phyloP scores from a whole-genome alignment of 768 basidiomycete genomes.

The Rhodotorula toruloides region DNA sequence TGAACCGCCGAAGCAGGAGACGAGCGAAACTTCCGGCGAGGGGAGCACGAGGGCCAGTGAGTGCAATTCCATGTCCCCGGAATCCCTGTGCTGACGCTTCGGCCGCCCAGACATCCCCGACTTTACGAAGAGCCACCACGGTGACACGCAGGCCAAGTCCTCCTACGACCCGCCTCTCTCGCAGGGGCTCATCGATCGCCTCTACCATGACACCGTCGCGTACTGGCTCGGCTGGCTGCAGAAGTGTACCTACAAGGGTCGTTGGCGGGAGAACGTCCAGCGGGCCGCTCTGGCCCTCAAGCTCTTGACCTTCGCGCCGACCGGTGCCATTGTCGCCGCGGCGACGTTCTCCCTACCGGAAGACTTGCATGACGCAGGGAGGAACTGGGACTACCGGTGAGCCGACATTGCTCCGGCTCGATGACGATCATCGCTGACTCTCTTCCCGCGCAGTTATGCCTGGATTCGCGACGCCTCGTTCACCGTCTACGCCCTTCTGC shows the following conservation, averaged over 20 bases:
- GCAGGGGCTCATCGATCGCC: conserved; percentile 36
- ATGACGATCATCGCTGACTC: conserved; percentile 54
- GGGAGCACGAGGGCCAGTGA: conserved; percentile 5
- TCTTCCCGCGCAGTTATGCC: conserved; percentile 4
- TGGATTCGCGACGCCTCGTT: conserved; percentile 91
- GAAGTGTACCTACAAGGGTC: conserved; percentile 80
- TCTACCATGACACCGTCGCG: conserved; percentile 59
- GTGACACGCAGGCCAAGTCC: conserved; percentile 11
- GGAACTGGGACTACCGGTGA: conserved; percentile 52
- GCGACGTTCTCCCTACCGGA: conserved; percentile 94
- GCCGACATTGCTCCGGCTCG: neutral
- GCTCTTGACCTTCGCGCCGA: conserved; percentile 39
- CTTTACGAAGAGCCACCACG: neutral
- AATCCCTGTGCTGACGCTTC: neutral
- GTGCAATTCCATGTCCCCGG: neutral
- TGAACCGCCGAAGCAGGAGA: conserved; percentile 53
- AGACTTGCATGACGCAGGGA: conserved; percentile 31
- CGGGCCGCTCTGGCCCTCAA: conserved; percentile 91
- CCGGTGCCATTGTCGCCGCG: conserved; percentile 85
- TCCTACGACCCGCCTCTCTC: conserved; percentile 12
- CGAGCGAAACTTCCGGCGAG: conserved; percentile 6
- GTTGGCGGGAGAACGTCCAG: conserved; percentile 93
- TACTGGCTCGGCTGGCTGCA: conserved; percentile 89
- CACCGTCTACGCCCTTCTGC: conserved; percentile 86
- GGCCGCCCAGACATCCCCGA: conserved; percentile 11